Base-by-base conservation (phyloP, 2,329 filamentous ascomycete genomes). In the Byssoonygena ceratinophila region DNA sequence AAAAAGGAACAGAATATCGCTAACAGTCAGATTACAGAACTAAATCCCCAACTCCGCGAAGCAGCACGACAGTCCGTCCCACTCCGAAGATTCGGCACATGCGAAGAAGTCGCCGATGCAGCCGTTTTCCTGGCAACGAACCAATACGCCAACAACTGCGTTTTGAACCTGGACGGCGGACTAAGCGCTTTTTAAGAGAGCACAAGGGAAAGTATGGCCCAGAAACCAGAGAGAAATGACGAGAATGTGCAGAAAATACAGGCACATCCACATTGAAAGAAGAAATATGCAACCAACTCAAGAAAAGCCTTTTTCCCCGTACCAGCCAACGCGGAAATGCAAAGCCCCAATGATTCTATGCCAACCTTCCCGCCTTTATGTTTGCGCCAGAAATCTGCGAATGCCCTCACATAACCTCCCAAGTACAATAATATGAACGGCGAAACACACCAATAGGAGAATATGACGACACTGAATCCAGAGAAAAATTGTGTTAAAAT, bases 101-200 rank as follows among this genome's bases (percentile, higher is more conserved):
- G 78, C 6, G 74, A 79, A 23, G 88, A 94, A 66, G 79, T 94
- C 29, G 87, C 88, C n/a, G 82, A 90, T 62, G 87, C 88, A 51
- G 86, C 84, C 44, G 64, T 84, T 25, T 94, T 94, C 66, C 75
- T 94, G 14, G 84, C 80, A 27, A 76, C 76, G 44, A 94, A 92
- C 66, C 72, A 79, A 57, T 95, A 91, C 68, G 85, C 87, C 52
- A 91, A 91, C 66, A 94, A 94, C 59, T 92, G 87, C 66, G 76
- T 90, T 47, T 74, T 95, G 48, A 92, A 90, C 66, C 74, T 95
- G 25, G 89, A 94, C 67, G 89, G 89, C 14, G 89, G 89, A 1
- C 67, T 94, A 59, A 89, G 85, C 66, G 85, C 85, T 47, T 60
- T 71, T 48, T 85, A 65, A 45, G 14, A 6, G 34, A 22, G 16